Percentiles rank a stretch among this genome's conserved stretches.
Conservation (phyloP, 176 grass and related monocot genomes). For the Tuctoria greenei region DNA sequence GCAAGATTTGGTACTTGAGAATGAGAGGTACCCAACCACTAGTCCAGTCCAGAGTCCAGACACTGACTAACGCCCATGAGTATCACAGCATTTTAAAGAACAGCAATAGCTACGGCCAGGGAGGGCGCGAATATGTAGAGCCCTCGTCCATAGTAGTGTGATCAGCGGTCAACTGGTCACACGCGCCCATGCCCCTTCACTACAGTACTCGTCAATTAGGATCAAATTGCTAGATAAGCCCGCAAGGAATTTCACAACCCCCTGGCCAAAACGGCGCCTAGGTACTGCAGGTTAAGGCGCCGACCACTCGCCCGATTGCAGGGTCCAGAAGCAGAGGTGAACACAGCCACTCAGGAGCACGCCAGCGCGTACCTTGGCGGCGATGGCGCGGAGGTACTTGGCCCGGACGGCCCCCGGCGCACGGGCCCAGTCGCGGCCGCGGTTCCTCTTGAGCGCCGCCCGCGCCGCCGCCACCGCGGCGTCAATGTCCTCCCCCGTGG, state of each 20-base stretch:
- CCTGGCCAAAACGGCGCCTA: not conserved
- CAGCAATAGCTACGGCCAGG: not conserved
- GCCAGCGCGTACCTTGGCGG: constrained; percentile 59
- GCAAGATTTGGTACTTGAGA: not conserved
- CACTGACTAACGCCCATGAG: not conserved
- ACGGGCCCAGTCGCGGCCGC: constrained; percentile 79
- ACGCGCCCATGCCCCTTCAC: not conserved
- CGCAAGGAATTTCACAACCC: not conserved
- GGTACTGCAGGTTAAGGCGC: not conserved
- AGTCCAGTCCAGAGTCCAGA: too few relatives aligned
- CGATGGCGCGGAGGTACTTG: constrained; percentile 95
- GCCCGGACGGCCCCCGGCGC: constrained; percentile 74
- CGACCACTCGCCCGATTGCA: not conserved
- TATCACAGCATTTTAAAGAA: not conserved
- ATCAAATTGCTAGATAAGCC: not conserved
- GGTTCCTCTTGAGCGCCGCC: constrained; percentile 70
- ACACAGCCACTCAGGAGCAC: not conserved
- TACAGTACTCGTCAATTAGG: not conserved
- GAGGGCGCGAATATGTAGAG: not conserved
- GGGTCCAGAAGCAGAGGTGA: not conserved
- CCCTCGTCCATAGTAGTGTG: not conserved
- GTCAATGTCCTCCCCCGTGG: constrained; percentile 86
- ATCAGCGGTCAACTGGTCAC: not conserved
- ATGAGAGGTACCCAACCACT: not conserved
- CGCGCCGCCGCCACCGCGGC: constrained; percentile 81